Evolutionary conservation across 23 red algal genomes (phyloP).

Genomic region (Agarophyton chilense): DNA sequence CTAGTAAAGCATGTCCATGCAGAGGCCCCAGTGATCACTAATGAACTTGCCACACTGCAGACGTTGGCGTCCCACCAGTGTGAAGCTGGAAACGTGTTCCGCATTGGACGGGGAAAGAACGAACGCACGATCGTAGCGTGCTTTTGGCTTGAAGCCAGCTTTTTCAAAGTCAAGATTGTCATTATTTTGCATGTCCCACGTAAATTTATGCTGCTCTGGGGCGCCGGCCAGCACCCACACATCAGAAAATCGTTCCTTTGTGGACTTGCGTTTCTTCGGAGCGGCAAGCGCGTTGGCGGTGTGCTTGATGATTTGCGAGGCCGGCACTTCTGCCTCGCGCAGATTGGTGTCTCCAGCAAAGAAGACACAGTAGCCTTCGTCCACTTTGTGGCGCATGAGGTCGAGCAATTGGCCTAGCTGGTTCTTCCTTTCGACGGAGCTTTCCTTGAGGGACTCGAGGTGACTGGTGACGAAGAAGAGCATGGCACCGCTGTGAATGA

Average conservation of each 20-base stretch:
- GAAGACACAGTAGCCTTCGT: slow-evolving; percentile 18
- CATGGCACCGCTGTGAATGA: background rate
- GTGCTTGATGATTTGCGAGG: slow-evolving; percentile 5
- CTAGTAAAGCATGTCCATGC: slow-evolving; percentile 19
- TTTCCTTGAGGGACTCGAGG: slow-evolving; percentile 36
- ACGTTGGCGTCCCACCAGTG: slow-evolving; percentile 26
- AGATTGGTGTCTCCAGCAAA: slow-evolving; percentile 69
- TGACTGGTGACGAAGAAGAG: slow-evolving; percentile 27
- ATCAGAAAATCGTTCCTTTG: slow-evolving; percentile 22
- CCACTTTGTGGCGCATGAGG: background rate
- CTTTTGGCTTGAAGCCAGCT: slow-evolving; percentile 34
- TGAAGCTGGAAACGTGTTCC: background rate
- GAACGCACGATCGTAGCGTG: slow-evolving; percentile 54
- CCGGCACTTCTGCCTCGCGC: slow-evolving; percentile 55
- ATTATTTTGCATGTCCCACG: slow-evolving; percentile 56
- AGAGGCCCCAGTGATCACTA: slow-evolving; percentile 63
- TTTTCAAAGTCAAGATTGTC: slow-evolving; percentile 34
- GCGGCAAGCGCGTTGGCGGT: background rate
- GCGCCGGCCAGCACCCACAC: slow-evolving; percentile 30
- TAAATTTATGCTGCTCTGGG: slow-evolving; percentile 19
- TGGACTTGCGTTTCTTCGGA: background rate
- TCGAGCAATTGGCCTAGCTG: slow-evolving; percentile 28
- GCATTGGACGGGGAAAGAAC: slow-evolving; percentile 9
- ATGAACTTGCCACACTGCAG: slow-evolving; percentile 46
- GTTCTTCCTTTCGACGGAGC: slow-evolving; percentile 9